Base-by-base conservation (phyloP, 2,329 filamentous ascomycete species). In the Albophoma yamanashiensis region DNA sequence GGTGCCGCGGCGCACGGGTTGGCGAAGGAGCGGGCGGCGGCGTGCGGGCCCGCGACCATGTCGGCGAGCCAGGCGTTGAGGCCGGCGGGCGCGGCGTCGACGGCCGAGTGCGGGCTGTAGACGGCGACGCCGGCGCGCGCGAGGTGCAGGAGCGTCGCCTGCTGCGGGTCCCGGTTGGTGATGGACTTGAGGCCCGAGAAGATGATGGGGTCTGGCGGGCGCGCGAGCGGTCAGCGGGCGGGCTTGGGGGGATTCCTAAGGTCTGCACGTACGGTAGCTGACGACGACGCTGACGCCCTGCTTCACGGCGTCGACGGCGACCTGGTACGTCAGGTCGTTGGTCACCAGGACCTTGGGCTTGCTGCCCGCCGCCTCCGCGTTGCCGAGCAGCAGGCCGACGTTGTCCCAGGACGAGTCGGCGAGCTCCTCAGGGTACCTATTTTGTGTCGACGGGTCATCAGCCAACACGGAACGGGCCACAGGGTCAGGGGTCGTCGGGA, bases 381-480 rank as follows among this genome's bases (percentile, higher is more conserved):
- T 78, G 62, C 75, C 75, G 59, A 81, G 68, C 57, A 96, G 81
- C 58, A 97, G 82, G 57, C 94, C 94, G n/a, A 95, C 96, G 70
- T 99, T 99, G 73, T 99, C 94, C 82, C 92, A 99, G 65, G 89
- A 86, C 67, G 87, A 88, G 71, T 97, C 94, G 12, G 94, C 94
- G 50, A 97, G 80, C 62, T 86, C 85, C 70, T 95, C 91, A 0
- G 94, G 94, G 71, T 96, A 99, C 62, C 92, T 94, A n/a, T 14
- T 36, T 31, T 31, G 27, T 31, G 3, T 94, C 11, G 56, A 8
- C 55, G n/a, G 22, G 39, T 9, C 5, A 17, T 40, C 47, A 53
- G 45, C 57, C 14, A 34, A 12, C n/a, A 38, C 38, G 6, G 36
- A 50, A 27, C 22, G 45, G 53, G 17, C 3, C 38, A 7, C 15